These are phyloP conservation scores for Volvox africanus DNA, from an alignment of 139 green algal species.

Conservation along the genomic window DNA sequence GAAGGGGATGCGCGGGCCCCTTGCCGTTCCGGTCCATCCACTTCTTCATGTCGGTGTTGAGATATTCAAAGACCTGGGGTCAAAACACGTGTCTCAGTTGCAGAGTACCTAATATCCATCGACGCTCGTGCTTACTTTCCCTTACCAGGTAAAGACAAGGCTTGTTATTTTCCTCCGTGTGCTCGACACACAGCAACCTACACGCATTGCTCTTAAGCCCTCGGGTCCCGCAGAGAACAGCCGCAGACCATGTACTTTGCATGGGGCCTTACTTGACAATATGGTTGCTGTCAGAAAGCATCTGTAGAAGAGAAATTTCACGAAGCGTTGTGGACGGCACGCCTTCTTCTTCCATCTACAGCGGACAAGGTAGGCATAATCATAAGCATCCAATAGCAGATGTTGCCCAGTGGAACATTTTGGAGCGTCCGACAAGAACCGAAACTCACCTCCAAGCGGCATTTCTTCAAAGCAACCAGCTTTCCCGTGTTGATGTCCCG, in stretches of 20 bases:
- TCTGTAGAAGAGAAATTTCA: slow-evolving; percentile 97
- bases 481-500: slow-evolving; percentile 82
- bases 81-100: background rate
- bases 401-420: background rate
- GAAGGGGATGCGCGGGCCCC: slow-evolving; percentile 76
- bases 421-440: background rate
- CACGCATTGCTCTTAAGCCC: background rate
- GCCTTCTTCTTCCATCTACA: slow-evolving; percentile 98
- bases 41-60: slow-evolving; percentile 98
- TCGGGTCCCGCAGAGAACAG: too few relatives aligned
- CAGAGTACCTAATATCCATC: background rate
- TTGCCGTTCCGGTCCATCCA: slow-evolving; percentile 97
- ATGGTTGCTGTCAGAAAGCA: slow-evolving; percentile 94
- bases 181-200: slow-evolving; percentile 92
- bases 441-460: slow-evolving; percentile 85
- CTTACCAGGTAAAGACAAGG: slow-evolving; percentile 95
- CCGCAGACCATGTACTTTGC: background rate
- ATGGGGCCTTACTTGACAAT: slow-evolving; percentile 83
- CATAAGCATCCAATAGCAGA: background rate
- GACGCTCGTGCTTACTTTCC: background rate
- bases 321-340: slow-evolving; percentile 96
- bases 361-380: background rate
- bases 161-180: slow-evolving; percentile 96
- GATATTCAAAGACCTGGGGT: slow-evolving; percentile 94
- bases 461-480: slow-evolving; percentile 98